A percentile compares a stretch with the other conserved stretches of the same genome.
phyloP scores from a whole-genome alignment of 2,329 filamentous ascomycete species.

The Ophiosphaerella narmari region DNA sequence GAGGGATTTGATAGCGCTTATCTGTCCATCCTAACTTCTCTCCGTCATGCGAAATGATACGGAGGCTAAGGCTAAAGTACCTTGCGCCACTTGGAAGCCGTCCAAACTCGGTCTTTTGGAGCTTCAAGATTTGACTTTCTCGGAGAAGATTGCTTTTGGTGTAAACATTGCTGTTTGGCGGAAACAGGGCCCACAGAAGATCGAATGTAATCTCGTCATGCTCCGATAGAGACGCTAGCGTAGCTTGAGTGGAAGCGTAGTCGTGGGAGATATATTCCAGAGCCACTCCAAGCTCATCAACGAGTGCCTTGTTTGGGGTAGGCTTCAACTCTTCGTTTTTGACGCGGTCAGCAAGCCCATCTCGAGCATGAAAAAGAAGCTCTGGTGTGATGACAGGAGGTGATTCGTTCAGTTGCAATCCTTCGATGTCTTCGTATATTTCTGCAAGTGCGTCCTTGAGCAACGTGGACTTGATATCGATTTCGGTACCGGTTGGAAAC shows the following conservation, averaged over 20 bases:
- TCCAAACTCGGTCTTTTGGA: constrained; percentile 7
- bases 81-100: constrained; percentile 1
- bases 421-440: constrained; percentile 13
- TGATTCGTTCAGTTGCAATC: constrained; percentile 12
- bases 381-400: constrained; percentile 15
- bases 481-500: constrained; percentile 9
- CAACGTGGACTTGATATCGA: constrained; percentile 13
- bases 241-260: constrained; percentile 8
- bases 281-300: constrained; percentile 13
- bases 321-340: constrained; percentile 8
- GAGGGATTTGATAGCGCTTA: constrained; percentile 2
- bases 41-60: constrained; percentile 13
- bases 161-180: constrained; percentile 12
- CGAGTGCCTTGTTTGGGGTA: constrained; percentile 6
- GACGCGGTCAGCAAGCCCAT: constrained; percentile 9
- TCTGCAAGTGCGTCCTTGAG: constrained; percentile 12
- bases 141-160: constrained; percentile 7
- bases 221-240: constrained; percentile 1
- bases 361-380: constrained; percentile 13
- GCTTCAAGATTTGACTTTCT: constrained; percentile 10
- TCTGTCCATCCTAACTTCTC: constrained; percentile 12
- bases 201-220: constrained; percentile 20
- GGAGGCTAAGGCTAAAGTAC: constrained; percentile 4
- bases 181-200: constrained; percentile 20
- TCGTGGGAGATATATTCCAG: constrained; percentile 16